Percentiles rank a stretch among this genome's conserved stretches.
Conservation (phyloP, 1,284 basidiomycete genomes). For the Ustilago tritici region DNA sequence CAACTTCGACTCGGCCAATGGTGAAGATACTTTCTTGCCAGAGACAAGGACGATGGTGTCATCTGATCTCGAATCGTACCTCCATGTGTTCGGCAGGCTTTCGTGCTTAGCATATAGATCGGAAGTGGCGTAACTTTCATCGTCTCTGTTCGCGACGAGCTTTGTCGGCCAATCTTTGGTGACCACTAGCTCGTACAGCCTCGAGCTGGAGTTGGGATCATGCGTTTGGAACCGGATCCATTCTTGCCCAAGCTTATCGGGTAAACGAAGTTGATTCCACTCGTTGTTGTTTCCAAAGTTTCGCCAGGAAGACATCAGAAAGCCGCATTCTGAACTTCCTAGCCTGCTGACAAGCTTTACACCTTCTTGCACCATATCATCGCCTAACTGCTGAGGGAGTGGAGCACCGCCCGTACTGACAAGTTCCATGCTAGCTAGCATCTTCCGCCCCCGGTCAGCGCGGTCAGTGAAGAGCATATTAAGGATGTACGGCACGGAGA, state of each 20-base stretch:
- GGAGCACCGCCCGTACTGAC: conserved; percentile 73
- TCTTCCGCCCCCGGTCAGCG: conserved; percentile 72
- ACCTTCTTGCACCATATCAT: conserved; percentile 73
- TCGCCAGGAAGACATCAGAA: conserved; percentile 74
- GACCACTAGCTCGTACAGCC: conserved; percentile 51
- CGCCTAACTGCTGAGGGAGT: conserved; percentile 74
- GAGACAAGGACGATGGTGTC: conserved; percentile 57
- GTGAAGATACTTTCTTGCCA: conserved; percentile 53
- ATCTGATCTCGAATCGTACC: conserved; percentile 50
- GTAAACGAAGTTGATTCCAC: conserved; percentile 75
- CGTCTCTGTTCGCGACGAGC: conserved; percentile 49
- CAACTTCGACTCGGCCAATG: conserved; percentile 42
- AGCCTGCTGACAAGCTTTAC: conserved; percentile 75
- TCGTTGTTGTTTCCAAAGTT: conserved; percentile 74
- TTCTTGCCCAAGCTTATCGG: conserved; percentile 57
- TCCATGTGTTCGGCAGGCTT: conserved; percentile 26
- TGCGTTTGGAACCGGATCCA: conserved; percentile 47
- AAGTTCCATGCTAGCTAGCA: conserved; percentile 73
- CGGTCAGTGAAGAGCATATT: conserved; percentile 73
- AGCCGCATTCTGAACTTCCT: conserved; percentile 72
- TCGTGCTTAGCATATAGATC: conserved; percentile 49
- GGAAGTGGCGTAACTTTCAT: conserved; percentile 51
- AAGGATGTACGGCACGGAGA: conserved; percentile 72
- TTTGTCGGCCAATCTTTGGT: conserved; percentile 54
- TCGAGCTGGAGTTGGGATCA: conserved; percentile 6